Conservation (phyloP, 2,329 filamentous ascomycete species). For the Ascochyta rabiei region DNA sequence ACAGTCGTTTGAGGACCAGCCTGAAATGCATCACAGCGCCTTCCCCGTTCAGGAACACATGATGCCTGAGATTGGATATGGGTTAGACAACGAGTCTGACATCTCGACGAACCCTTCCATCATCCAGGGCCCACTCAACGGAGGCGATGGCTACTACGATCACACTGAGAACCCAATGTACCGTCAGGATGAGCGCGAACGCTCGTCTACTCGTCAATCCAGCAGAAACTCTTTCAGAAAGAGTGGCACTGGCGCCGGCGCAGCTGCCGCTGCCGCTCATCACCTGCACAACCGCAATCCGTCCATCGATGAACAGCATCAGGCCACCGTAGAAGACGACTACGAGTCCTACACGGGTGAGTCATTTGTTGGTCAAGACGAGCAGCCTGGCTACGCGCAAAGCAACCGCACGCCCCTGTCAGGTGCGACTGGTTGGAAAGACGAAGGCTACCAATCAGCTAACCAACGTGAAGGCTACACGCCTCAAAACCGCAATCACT, state of each 20-base stretch:
- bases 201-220: conserved; percentile 37
- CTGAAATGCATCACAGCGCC: conserved; percentile 71
- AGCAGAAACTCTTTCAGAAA: conserved; percentile 39
- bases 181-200: conserved; percentile 43
- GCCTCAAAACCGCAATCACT: conserved; percentile 53
- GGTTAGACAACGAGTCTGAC: conserved; percentile 64
- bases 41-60: conserved; percentile 72
- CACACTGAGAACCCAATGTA: conserved; percentile 45
- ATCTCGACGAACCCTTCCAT: conserved; percentile 85
- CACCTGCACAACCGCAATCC: conserved; percentile 36
- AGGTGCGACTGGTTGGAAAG: conserved; percentile 63
- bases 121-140: conserved; percentile 74
- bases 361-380: conserved; percentile 44
- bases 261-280: conserved; percentile 59
- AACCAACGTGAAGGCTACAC: conserved; percentile 61
- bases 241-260: conserved; percentile 55
- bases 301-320: conserved; percentile 37
- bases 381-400: conserved; percentile 38
- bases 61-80: conserved; percentile 78
- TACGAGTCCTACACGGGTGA: conserved; percentile 43
- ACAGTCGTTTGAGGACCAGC: conserved; percentile 52
- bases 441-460: conserved; percentile 92
- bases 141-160: conserved; percentile 53
- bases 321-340: conserved; percentile 48
- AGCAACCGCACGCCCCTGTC: conserved; percentile 47